Conservation (phyloP, 2,329 filamentous ascomycete species). For the Clonostachys solani region DNA sequence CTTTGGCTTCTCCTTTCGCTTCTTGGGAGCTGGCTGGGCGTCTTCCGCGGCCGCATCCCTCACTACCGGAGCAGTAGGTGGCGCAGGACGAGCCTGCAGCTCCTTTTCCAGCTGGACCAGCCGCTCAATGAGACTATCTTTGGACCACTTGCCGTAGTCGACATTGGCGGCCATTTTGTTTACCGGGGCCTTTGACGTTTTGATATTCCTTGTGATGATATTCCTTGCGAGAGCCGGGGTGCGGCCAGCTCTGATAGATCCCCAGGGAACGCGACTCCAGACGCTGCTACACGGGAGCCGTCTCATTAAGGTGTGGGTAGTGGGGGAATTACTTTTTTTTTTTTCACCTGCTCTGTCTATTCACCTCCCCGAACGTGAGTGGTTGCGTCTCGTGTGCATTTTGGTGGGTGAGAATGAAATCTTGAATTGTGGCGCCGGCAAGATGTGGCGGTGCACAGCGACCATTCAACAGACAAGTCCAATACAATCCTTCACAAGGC, state of each 20-base stretch:
- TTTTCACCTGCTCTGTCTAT: too few relatives aligned
- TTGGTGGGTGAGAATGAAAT: neutral
- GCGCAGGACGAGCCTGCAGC: slow-evolving; percentile 23
- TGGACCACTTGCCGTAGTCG: slow-evolving; percentile 64
- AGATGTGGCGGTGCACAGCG: neutral
- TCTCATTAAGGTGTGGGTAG: too few relatives aligned
- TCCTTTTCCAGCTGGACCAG: slow-evolving; percentile 65
- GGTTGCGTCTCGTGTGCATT: too few relatives aligned
- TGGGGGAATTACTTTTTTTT: too few relatives aligned
- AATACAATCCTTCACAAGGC: too few relatives aligned
- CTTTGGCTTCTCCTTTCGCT: slow-evolving; percentile 40
- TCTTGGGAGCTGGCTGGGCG: slow-evolving; percentile 14
- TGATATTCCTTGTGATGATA: neutral
- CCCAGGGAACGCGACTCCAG: too few relatives aligned
- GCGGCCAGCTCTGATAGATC: too few relatives aligned
- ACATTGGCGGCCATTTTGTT: neutral
- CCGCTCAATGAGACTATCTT: slow-evolving; percentile 62
- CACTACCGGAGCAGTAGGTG: neutral
- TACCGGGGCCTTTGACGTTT: neutral
- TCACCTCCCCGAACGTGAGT: too few relatives aligned
- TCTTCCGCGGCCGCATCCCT: slow-evolving; percentile 6
- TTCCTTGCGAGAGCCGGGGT: too few relatives aligned
- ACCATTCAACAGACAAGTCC: too few relatives aligned
- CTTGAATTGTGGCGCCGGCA: neutral
- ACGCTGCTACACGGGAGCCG: too few relatives aligned